Percentiles rank a stretch among this genome's conserved stretches.
Evolutionary conservation across 129 eudicot species (phyloP).

Genomic region (Arctium minus): DNA sequence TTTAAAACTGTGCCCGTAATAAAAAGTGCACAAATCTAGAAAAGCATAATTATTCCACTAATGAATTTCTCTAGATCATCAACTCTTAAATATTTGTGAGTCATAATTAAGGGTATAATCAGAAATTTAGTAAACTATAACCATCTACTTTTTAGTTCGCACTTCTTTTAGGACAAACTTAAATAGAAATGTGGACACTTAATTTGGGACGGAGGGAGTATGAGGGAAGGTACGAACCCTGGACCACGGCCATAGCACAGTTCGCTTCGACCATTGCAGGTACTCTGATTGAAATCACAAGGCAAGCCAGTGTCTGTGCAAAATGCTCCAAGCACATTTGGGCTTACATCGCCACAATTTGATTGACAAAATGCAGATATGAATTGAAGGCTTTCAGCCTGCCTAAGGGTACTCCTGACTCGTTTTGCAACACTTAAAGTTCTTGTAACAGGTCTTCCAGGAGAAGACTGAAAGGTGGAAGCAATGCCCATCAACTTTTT

Average conservation of each 20-base stretch:
- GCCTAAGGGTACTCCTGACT: conserved; percentile 34
- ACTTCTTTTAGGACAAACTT: neutral
- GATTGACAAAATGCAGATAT: conserved; percentile 61
- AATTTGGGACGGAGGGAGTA: neutral
- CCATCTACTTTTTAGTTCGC: neutral
- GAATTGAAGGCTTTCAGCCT: conserved; percentile 43
- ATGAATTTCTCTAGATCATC: neutral
- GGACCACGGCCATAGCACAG: conserved; percentile 63
- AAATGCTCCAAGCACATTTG: conserved; percentile 64
- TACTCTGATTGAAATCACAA: conserved; percentile 59
- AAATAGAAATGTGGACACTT: neutral
- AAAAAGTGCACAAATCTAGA: neutral
- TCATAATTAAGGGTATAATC: neutral
- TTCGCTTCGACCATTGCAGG: conserved; percentile 50
- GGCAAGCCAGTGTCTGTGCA: conserved; percentile 56
- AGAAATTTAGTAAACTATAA: neutral
- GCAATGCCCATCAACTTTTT: conserved; percentile 43
- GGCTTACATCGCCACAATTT: conserved; percentile 63
- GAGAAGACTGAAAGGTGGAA: conserved; percentile 29
- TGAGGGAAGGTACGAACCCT: conserved; percentile 31
- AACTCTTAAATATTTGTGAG: neutral
- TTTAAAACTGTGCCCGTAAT: too few relatives aligned
- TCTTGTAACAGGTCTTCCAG: conserved; percentile 30
- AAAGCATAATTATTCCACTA: neutral
- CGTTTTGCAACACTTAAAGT: conserved; percentile 27